These are phyloP conservation scores for Phytopythium kandeliae DNA, from an alignment of 352 stramenopile genomes.

Conservation along the genomic window DNA sequence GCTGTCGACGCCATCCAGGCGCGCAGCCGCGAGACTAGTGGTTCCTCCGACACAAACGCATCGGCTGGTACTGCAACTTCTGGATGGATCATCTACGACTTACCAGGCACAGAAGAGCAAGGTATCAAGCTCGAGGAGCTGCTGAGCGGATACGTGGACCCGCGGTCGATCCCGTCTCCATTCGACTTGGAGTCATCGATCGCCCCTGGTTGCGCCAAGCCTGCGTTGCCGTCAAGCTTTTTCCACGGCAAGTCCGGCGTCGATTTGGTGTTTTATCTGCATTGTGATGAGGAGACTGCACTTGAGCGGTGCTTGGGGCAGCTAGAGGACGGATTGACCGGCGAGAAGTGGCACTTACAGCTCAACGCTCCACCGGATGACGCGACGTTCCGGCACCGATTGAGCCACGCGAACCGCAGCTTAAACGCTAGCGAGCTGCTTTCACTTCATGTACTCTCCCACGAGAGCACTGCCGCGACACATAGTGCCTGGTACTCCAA, in stretches of 20 bases:
- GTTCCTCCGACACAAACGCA: neutral
- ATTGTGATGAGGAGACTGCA: slow-evolving; percentile 22
- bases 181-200: slow-evolving; percentile 55
- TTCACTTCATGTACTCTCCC: slow-evolving; percentile 41
- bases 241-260: slow-evolving; percentile 63
- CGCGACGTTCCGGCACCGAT: slow-evolving; percentile 40
- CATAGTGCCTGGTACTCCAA: slow-evolving; percentile 39
- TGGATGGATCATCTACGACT: slow-evolving; percentile 65
- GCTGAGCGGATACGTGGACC: slow-evolving; percentile 54
- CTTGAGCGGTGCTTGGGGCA: slow-evolving; percentile 59
- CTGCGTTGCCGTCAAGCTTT: slow-evolving; percentile 31
- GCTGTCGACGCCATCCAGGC: slow-evolving; percentile 30
- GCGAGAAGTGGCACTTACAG: slow-evolving; percentile 40
- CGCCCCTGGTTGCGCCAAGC: slow-evolving; percentile 29
- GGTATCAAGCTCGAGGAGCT: slow-evolving; percentile 38
- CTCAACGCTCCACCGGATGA: slow-evolving; percentile 37
- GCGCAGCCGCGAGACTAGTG: slow-evolving; percentile 9
- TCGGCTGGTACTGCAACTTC: slow-evolving; percentile 5
- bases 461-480: slow-evolving; percentile 13
- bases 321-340: slow-evolving; percentile 41
- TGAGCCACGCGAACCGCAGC: slow-evolving; percentile 44
- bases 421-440: slow-evolving; percentile 41
- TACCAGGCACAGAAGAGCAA: slow-evolving; percentile 44
- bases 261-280: slow-evolving; percentile 66
- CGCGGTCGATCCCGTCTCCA: slow-evolving; percentile 24